Percentiles rank a stretch among this genome's conserved stretches.
These are phyloP conservation scores for Fraxinus angustifolia DNA, from an alignment of 305 asterid genomes.

Conservation along the genomic window DNA sequence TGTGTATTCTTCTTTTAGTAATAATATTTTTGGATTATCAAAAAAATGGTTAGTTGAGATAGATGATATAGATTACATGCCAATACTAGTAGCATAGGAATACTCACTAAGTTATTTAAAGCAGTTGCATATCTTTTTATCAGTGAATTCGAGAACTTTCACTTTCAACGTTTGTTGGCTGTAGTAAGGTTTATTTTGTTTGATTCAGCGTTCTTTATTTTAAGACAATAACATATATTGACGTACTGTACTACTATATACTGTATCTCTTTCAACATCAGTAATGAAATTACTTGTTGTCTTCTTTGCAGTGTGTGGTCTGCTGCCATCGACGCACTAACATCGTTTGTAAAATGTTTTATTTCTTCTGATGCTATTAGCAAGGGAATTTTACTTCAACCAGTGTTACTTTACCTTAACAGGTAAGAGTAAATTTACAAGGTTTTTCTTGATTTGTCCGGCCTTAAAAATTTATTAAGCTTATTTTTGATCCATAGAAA, in stretches of 20 bases:
- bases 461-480: slow-evolving; percentile 5
- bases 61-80: neutral
- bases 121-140: neutral
- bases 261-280: neutral
- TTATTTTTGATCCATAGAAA: slow-evolving; percentile 10
- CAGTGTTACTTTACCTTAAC: slow-evolving; percentile 83
- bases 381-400: slow-evolving; percentile 82
- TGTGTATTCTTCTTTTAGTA: too few species aligned
- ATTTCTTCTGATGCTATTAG: slow-evolving; percentile 66
- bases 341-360: slow-evolving; percentile 76
- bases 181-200: slow-evolving; percentile 18
- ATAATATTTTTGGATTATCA: too few species aligned
- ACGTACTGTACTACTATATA: neutral
- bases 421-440: slow-evolving; percentile 46
- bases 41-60: neutral
- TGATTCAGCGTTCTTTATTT: slow-evolving; percentile 1
- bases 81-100: neutral
- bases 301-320: slow-evolving; percentile 79
- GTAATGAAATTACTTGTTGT: slow-evolving; percentile 21
- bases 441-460: slow-evolving; percentile 4
- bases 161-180: neutral
- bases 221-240: slow-evolving; percentile 6
- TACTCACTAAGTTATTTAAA: neutral
- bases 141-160: neutral
- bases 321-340: slow-evolving; percentile 90